Percentiles rank a stretch among this genome's conserved stretches.
Conservation (phyloP, 306 rosid genomes). For the Trifolium dubium region DNA sequence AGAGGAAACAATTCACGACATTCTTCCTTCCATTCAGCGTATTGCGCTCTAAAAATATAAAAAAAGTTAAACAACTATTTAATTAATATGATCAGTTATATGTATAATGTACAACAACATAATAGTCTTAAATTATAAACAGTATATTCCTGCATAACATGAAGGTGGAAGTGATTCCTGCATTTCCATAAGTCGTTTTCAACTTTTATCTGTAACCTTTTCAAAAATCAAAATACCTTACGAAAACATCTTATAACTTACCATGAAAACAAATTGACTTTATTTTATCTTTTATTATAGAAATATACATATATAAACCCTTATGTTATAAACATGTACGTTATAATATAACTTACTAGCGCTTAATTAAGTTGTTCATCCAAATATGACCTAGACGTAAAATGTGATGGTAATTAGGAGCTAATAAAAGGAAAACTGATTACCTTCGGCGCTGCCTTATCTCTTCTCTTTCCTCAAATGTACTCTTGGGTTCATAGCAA, state of each 20-base stretch:
- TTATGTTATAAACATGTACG: no score
- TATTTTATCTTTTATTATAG: no score
- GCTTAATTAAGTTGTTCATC: no score
- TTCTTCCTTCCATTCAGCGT: conserved; percentile 80
- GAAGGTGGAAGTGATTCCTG: no score
- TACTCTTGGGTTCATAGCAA: conserved; percentile 77
- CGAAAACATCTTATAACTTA: no score
- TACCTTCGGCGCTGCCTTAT: conserved; percentile 79
- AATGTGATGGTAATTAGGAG: not conserved
- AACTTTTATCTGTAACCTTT: no score
- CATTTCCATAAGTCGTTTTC: no score
- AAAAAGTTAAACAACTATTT: conserved; percentile 22
- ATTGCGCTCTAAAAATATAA: conserved; percentile 57
- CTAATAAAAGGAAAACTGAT: conserved; percentile 1
- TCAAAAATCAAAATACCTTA: no score
- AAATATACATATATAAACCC: no score
- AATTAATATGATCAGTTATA: conserved; percentile 8
- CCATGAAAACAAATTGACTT: no score
- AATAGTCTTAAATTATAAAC: not conserved
- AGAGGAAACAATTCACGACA: conserved; percentile 83
- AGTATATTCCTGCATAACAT: no score
- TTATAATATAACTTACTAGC: no score
- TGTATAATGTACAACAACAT: not conserved
- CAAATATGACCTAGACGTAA: not conserved
- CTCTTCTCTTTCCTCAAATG: conserved; percentile 80